A percentile compares a stretch with the other conserved stretches of the same genome.
These are phyloP conservation scores for Monilinia fructicola DNA, from an alignment of 2,329 filamentous ascomycete species.

Conservation along the genomic window DNA sequence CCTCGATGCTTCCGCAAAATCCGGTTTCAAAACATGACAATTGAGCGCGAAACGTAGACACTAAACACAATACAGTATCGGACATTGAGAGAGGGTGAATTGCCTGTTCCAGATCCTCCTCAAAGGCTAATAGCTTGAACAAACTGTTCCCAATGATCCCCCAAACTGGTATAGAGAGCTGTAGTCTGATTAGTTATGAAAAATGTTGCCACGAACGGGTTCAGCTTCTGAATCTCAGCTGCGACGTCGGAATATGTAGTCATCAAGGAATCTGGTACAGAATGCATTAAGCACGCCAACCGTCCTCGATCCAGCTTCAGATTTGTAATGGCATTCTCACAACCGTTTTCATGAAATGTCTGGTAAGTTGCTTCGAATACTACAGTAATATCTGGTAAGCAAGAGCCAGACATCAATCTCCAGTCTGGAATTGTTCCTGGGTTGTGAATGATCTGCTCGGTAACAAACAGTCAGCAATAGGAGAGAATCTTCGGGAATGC, in stretches of 20 bases:
- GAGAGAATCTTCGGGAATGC: neutral
- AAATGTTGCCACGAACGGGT: conserved; percentile 1
- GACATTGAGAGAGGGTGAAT: neutral
- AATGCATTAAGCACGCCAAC: conserved; percentile 23
- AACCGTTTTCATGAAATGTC: conserved; percentile 15
- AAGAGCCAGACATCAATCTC: conserved; percentile 20
- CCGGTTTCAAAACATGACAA: neutral
- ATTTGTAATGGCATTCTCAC: conserved; percentile 17
- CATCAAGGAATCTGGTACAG: conserved; percentile 19
- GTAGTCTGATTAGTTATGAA: conserved; percentile 19
- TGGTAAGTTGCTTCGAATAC: conserved; percentile 23
- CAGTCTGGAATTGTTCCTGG: conserved; percentile 26
- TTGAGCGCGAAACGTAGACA: neutral
- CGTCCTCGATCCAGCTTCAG: conserved; percentile 18
- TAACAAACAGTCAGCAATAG: neutral
- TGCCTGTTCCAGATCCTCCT: conserved; percentile 6
- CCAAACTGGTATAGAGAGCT: conserved; percentile 19
- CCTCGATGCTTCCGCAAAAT: neutral
- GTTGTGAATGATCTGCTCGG: conserved; percentile 27
- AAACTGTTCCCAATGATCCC: conserved; percentile 22
- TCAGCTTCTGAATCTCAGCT: conserved; percentile 17
- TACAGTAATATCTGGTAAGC: conserved; percentile 26
- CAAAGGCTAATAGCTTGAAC: conserved; percentile 15
- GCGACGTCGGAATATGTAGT: conserved; percentile 8
- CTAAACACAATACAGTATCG: neutral